These are phyloP conservation scores for Chalciporus sphaerocephalus DNA, from an alignment of 768 basidiomycete species.

Conservation along the genomic window DNA sequence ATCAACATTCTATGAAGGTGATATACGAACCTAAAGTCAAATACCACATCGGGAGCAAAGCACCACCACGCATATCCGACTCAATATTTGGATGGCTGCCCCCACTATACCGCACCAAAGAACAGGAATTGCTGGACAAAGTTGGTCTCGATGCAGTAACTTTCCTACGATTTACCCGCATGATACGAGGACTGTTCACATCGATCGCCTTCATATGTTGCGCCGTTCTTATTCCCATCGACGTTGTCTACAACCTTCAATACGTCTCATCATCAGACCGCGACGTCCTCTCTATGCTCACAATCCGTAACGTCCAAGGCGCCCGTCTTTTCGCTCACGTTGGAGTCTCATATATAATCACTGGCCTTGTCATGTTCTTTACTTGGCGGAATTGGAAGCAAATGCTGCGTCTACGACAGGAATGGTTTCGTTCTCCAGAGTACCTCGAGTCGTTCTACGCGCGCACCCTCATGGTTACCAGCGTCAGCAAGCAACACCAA, in stretches of 20 bases:
- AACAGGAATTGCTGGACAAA: slow-evolving; percentile 84
- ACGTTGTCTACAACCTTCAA: slow-evolving; percentile 77
- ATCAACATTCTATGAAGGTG: slow-evolving; percentile 42
- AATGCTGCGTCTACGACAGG: slow-evolving; percentile 74
- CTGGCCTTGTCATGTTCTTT: slow-evolving; percentile 63
- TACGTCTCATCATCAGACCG: slow-evolving; percentile 48
- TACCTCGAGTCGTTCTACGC: slow-evolving; percentile 91
- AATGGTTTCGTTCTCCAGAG: slow-evolving; percentile 88
- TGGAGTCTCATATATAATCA: slow-evolving; percentile 77
- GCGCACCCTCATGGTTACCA: slow-evolving; percentile 78
- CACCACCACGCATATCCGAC: slow-evolving; percentile 76
- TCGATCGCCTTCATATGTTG: slow-evolving; percentile 61
- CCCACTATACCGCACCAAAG: slow-evolving; percentile 76
- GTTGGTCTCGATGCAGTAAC: slow-evolving; percentile 91
- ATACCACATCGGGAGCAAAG: slow-evolving; percentile 74
- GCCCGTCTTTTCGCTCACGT: slow-evolving; percentile 80
- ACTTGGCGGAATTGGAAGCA: slow-evolving; percentile 71
- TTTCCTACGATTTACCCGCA: slow-evolving; percentile 86
- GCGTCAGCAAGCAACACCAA: slow-evolving; percentile 76
- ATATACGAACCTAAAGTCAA: slow-evolving; percentile 94
- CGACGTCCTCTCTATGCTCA: slow-evolving; percentile 73
- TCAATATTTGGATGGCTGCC: slow-evolving; percentile 87
- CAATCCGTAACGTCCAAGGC: slow-evolving; percentile 78
- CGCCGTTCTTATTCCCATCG: slow-evolving; percentile 78
- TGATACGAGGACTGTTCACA: slow-evolving; percentile 73